Conservation (phyloP, 1,139 yeast species). For the Scheffersomyces cryptocercus region DNA sequence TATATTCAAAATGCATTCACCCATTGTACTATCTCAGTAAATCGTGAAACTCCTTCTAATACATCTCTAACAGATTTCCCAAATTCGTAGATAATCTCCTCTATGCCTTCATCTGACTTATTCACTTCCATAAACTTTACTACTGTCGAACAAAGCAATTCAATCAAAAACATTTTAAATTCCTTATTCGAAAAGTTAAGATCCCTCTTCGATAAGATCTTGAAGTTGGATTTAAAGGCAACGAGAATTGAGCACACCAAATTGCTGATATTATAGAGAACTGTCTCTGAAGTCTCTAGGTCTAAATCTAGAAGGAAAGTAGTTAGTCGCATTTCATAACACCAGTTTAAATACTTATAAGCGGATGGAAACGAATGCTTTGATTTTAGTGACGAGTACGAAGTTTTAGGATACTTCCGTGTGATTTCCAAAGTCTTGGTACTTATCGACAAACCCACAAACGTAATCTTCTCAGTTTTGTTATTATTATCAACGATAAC, state of each 20-base stretch:
- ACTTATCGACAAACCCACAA: constrained; percentile 36
- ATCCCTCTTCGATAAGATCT: constrained; percentile 1
- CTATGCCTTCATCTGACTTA: constrained; percentile 1
- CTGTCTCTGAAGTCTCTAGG: constrained; percentile 7
- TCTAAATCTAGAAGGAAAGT: constrained; percentile 13
- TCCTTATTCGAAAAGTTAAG: constrained; percentile 1
- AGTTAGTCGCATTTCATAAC: constrained; percentile 11
- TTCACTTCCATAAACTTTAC: constrained; percentile 3
- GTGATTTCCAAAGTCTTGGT: constrained; percentile 13
- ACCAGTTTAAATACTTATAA: constrained; percentile 15
- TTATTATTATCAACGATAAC: constrained; percentile 14
- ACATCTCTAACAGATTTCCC: not conserved
- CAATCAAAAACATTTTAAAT: constrained; percentile 10
- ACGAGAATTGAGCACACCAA: constrained; percentile 9
- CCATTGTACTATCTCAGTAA: constrained; percentile 5
- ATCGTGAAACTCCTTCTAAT: constrained; percentile 2
- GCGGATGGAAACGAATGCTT: constrained; percentile 16
- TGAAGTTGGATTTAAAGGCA: constrained; percentile 4
- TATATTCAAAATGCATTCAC: constrained; percentile 2
- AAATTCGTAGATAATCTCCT: constrained; percentile 4
- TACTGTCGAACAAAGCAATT: constrained; percentile 5
- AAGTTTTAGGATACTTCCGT: constrained; percentile 11
- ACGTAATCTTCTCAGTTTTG: constrained; percentile 14
- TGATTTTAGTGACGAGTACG: constrained; percentile 11
- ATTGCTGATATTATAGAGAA: constrained; percentile 10